phyloP scores from a whole-genome alignment of 169 alveolate species.

The Babesia sp. region DNA sequence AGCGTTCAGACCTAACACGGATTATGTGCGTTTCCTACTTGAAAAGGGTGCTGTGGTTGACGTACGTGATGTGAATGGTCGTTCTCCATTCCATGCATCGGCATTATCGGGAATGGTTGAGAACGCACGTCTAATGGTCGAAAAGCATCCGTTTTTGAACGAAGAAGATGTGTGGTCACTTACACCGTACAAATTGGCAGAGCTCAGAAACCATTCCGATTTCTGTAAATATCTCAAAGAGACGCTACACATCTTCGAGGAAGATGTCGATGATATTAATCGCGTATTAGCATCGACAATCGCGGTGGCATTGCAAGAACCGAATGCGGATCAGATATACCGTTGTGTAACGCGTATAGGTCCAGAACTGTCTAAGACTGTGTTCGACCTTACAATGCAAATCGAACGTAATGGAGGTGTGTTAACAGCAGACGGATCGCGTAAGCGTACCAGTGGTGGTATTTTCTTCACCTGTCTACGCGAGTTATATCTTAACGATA shows the following conservation, averaged over 20 bases:
- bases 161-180: slow-evolving; percentile 77
- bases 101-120: slow-evolving; percentile 84
- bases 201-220: slow-evolving; percentile 60
- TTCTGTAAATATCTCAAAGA: slow-evolving; percentile 63
- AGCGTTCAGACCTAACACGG: slow-evolving; percentile 74
- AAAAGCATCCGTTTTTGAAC: slow-evolving; percentile 72
- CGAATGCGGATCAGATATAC: slow-evolving; percentile 77
- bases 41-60: slow-evolving; percentile 77
- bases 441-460: slow-evolving; percentile 87
- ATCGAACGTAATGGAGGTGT: slow-evolving; percentile 85
- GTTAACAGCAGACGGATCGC: slow-evolving; percentile 80
- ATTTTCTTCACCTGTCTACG: slow-evolving; percentile 83
- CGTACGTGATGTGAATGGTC: slow-evolving; percentile 81
- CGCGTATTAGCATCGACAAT: slow-evolving; percentile 78
- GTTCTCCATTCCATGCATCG: slow-evolving; percentile 86
- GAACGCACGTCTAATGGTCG: slow-evolving; percentile 74
- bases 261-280: slow-evolving; percentile 63
- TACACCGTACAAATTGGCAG: slow-evolving; percentile 80
- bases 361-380: slow-evolving; percentile 73
- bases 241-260: slow-evolving; percentile 34
- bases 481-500: slow-evolving; percentile 76
- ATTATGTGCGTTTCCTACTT: slow-evolving; percentile 73
- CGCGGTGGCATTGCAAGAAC: slow-evolving; percentile 80
- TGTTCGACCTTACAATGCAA: slow-evolving; percentile 78
- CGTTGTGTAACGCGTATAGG: slow-evolving; percentile 80